Conservation (phyloP, 306 rosid genomes). For the Glycyrrhiza uralensis region DNA sequence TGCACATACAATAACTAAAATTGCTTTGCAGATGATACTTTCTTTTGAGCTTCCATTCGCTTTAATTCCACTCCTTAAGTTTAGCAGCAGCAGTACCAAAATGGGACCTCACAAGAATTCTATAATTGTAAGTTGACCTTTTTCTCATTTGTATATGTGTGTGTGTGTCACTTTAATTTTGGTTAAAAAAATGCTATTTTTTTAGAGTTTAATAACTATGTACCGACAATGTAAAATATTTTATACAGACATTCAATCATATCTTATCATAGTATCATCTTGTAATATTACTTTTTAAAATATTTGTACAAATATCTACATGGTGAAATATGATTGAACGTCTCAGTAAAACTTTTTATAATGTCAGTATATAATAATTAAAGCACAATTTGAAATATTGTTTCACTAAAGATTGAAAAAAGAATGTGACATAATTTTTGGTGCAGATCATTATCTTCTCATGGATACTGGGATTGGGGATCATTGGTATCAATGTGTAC, state of each 20-base stretch:
- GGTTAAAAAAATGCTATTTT: neutral
- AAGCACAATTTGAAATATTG: neutral
- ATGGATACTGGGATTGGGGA: constrained; percentile 67
- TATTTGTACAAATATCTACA: too few species aligned
- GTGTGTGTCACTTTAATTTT: neutral
- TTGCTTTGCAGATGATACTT: constrained; percentile 75
- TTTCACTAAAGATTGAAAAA: neutral
- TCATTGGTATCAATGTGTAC: constrained; percentile 73
- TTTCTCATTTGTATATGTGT: neutral
- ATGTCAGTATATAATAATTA: too few species aligned
- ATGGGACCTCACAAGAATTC: constrained; percentile 96
- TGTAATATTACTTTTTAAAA: too few species aligned
- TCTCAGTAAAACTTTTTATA: too few species aligned
- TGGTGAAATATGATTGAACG: too few species aligned
- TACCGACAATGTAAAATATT: too few species aligned
- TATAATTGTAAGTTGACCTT: constrained; percentile 26
- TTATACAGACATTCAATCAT: too few species aligned
- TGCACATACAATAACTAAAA: neutral
- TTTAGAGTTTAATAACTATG: too few species aligned
- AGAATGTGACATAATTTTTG: neutral
- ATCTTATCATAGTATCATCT: too few species aligned
- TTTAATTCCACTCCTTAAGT: constrained; percentile 83
- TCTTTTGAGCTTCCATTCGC: constrained; percentile 91
- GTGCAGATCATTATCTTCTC: constrained; percentile 63
- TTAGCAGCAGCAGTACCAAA: constrained; percentile 70